Base-by-base conservation (phyloP, 1,284 basidiomycete species). In the Dichomitus squalens region DNA sequence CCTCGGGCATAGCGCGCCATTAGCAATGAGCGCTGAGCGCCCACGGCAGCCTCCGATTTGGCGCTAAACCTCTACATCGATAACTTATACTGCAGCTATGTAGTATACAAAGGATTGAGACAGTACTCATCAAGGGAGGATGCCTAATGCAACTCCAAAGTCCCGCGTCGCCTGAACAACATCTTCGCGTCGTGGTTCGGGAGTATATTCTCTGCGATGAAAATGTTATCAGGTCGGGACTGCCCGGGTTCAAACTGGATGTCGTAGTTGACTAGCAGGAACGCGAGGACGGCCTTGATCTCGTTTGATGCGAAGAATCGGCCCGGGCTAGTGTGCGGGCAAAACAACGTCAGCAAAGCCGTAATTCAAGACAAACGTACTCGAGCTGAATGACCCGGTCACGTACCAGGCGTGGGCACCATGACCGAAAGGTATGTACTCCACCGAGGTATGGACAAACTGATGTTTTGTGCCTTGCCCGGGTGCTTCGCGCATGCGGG, bases 251-350 rank as follows among this genome's bases (percentile, higher is more conserved):
- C 38, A 20, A 29, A 51, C 66, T 53, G 27, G 18, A 53, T 16
- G 55, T 82, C 80, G 61, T 81, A 81, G 41, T 71, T 74, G 25
- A 76, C 33, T 2, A 81, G 54, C 5, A 79, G 61, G 49, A 79
- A 70, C 6, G 75, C 77, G 38, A 81, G 59, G 71, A 80, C 75
- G 0, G 70, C 68, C 64, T 81, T 81, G 39, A 81, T 62, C 63
- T 76, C 74, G 55, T 70, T 75, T 6, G 72, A 73, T 0, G 77
- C 78, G 57, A 81, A 80, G 66, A 77, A 79, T 2, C 78, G 68
- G 0, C 77, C 78, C 8, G 78, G 77, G 57, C 76, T 70, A 49
- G 14, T 11, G 14, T 20, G 14, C 12, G 20, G 33, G 25, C 46
- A 36, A n/a, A 38, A 34, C 21, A n/a, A 6, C 16, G 43, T 31